Base-by-base conservation (phyloP, 352 stramenopile species). In the Phytopythium sindhum region DNA sequence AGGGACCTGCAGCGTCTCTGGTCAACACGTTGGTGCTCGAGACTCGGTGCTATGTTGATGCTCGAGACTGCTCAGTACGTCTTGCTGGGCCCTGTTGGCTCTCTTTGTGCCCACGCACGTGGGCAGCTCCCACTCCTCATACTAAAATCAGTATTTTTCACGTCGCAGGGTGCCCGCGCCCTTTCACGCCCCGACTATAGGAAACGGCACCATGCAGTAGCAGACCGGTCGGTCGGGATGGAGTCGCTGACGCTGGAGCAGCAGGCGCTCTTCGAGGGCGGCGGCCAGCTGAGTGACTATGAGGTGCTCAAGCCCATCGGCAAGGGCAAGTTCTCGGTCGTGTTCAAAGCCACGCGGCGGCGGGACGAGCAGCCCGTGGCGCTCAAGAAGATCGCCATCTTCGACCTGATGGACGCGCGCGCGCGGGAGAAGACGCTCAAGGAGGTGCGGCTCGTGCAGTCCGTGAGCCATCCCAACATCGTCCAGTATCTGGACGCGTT, bases 301-400 rank as follows among this genome's bases (percentile, higher is more conserved):
- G 82, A 92, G 10, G 86, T 93, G 74, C 68, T 91, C n/a, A 89
- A 90, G 63, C 89, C 85, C 26, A 96, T 98, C 42, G 92, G 89
- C 35, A 97, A 97, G 63, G 92, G 91, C 52, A 98, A 98, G 70
- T 98, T 98, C 70, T 96, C 91, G 7, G 77, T 97, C 44, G 93
- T 98, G 26, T 97, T 90, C 71, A 93, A 93, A 59, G 90, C 93
- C 28, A 87, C 74, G 57, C 78, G 83, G n/a, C 77, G 68, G 23
- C 47, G 65, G 21, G 87, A 97, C 60, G 84, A 58, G 8, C 74
- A 87, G 64, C 60, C 79, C 2, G 91, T 98, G 21, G 95, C 95
- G 44, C 80, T 98, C 57, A 98, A 98, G 81, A 94, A 97, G 68
- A 97, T 98, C 63, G 80, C 77, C 48, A 95, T 97, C 62, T 97